phyloP scores from a whole-genome alignment of 1,284 basidiomycete species.

The Ceratobasidium sp. region DNA sequence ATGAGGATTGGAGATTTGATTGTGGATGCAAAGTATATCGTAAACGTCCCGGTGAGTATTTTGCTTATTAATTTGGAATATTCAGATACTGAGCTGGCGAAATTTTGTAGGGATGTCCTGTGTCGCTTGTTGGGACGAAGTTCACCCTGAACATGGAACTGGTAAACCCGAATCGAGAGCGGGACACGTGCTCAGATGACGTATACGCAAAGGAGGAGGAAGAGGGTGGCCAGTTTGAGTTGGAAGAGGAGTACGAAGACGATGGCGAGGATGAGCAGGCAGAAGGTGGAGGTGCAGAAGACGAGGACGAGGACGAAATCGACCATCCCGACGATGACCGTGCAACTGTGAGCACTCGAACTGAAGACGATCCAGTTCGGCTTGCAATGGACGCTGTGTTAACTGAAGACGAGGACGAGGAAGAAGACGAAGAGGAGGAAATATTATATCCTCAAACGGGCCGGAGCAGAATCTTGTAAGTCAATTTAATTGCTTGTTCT shows the following conservation, averaged over 20 bases:
- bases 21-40: slow-evolving; percentile 75
- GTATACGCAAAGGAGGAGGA: slow-evolving; percentile 38
- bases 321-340: slow-evolving; percentile 68
- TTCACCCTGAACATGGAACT: slow-evolving; percentile 7
- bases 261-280: no score
- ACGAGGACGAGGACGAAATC: slow-evolving; percentile 29
- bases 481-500: not conserved
- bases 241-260: slow-evolving; percentile 16
- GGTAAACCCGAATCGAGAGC: not conserved
- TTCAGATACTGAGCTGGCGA: not conserved
- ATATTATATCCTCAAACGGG: slow-evolving; percentile 73
- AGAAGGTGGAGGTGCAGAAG: not conserved
- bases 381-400: slow-evolving; percentile 76
- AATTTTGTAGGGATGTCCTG: slow-evolving; percentile 56
- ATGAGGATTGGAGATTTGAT: slow-evolving; percentile 92
- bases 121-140: slow-evolving; percentile 55
- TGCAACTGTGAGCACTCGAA: slow-evolving; percentile 73
- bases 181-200: not conserved
- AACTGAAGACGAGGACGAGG: slow-evolving; percentile 57
- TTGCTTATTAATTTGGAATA: not conserved
- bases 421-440: slow-evolving; percentile 60
- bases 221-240: slow-evolving; percentile 15
- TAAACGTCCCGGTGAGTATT: slow-evolving; percentile 64
- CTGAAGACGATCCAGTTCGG: slow-evolving; percentile 83
- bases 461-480: slow-evolving; percentile 30